Evolutionary conservation across 257 asterid genomes (phyloP).

Genomic region (Nicotiana tabacum): DNA sequence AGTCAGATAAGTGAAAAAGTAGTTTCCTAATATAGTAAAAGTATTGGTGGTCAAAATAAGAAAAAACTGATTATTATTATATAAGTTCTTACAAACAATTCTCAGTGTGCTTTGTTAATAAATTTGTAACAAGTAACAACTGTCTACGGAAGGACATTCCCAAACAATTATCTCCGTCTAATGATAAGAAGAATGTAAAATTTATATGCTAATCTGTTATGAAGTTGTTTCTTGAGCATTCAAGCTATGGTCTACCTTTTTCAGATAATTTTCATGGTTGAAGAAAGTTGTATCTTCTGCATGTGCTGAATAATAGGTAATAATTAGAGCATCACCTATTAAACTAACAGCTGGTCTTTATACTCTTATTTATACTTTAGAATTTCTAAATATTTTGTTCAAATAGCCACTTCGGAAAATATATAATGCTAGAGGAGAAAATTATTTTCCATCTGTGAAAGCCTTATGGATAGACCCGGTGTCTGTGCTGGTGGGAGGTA

Average conservation of each 20-base stretch:
- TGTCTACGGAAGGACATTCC: neutral
- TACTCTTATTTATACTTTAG: neutral
- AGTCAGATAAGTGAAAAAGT: neutral
- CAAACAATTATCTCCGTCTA: neutral
- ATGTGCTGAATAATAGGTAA: neutral
- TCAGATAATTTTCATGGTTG: neutral
- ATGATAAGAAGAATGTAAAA: neutral
- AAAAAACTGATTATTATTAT: too few species aligned
- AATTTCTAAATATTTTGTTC: neutral
- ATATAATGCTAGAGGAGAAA: neutral
- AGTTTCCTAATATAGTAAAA: neutral
- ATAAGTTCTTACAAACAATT: too few species aligned
- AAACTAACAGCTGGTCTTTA: neutral
- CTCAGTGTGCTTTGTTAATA: neutral
- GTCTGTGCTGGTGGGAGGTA: too few species aligned
- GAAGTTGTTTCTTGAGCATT: neutral
- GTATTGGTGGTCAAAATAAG: neutral
- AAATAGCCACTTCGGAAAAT: neutral
- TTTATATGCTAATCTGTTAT: neutral
- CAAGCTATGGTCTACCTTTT: neutral
- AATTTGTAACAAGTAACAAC: neutral
- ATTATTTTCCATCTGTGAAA: too few species aligned
- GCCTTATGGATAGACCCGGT: too few species aligned
- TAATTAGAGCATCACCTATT: neutral
- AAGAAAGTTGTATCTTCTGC: neutral